Evolutionary conservation across 2,329 filamentous ascomycete species (phyloP), one percentile per base, ranked within the genome.

Genomic region (Talaromyces atroroseus): DNA sequence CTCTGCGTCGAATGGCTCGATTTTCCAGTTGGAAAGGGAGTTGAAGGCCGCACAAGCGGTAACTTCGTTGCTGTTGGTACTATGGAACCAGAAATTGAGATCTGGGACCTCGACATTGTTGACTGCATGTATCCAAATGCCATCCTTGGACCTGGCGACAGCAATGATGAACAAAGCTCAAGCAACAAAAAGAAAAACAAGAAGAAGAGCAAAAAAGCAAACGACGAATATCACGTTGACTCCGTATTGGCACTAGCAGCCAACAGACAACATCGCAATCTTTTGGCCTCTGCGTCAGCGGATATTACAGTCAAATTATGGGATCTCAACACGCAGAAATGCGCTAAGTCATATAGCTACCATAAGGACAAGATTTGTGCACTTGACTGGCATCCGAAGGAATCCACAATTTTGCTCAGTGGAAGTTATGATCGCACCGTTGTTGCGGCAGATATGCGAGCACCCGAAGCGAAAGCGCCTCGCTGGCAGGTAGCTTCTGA

Each of bases 51-150:
- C 61, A 80, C 83, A 23, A 82, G 80, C 50, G 94, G 89, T 56
- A 99, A 96, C 76, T 96, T 92, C 64, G 92, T 96, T 21, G 94
- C 94, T 5, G 84, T 99, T 38, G 94, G 92, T 57, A 97, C 94
- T 4, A 96, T 97, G 85, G 92, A 97, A 68, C 92, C 94, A 1
- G 94, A 99, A 68, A 99, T 99, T 64, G 94, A 99, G 77, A 86
- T 99, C 54, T 99, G 94, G 94, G 92, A 99, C 69, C 80, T 99
- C 53, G 94, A 99, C 71, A 88, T 91, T 7, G 85, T 99, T 52
- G 94, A 99, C 76, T 89, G 88, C 83, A 95, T 99, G 89, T 99
- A 96, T 69, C 94, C 94, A 21, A 95, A 96, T 69, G 92, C 92
- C 10, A 95, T 99, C 61, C 84, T 99, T 5, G 94, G 94, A 10